Evolutionary conservation across 169 alveolate species (phyloP).

Genomic region (Cryptosporidium viatorum): DNA sequence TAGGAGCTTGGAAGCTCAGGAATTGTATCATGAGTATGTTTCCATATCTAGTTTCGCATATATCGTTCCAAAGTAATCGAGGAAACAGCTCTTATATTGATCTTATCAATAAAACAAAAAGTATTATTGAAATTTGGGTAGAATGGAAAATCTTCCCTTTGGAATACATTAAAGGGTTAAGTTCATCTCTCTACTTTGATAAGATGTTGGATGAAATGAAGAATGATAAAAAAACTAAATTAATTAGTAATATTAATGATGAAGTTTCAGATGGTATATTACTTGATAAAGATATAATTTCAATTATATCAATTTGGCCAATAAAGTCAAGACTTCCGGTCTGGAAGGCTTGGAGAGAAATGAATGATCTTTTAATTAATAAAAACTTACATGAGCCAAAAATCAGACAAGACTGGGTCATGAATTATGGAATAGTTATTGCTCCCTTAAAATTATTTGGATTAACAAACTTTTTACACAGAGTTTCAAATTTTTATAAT

Average conservation of each 20-base stretch:
- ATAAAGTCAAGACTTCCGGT: constrained; percentile 10
- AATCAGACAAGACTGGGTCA: constrained; percentile 48
- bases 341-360: constrained; percentile 52
- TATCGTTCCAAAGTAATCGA: constrained; percentile 19
- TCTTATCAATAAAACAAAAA: neutral
- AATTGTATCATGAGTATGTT: constrained; percentile 29
- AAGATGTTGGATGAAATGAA: constrained; percentile 6
- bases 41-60: constrained; percentile 60
- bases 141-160: constrained; percentile 52
- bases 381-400: constrained; percentile 16
- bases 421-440: constrained; percentile 29
- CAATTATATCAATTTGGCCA: constrained; percentile 62
- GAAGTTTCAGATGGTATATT: constrained; percentile 5
- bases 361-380: constrained; percentile 7
- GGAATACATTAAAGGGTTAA: constrained; percentile 43
- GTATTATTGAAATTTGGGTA: constrained; percentile 41
- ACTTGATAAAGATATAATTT: constrained; percentile 8
- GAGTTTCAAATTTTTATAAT: constrained; percentile 14
- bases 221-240: neutral
- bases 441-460: constrained; percentile 44
- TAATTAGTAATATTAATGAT: constrained; percentile 1
- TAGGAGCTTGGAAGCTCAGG: constrained; percentile 67
- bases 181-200: constrained; percentile 52
- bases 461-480: constrained; percentile 25
- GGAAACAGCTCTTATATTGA: constrained; percentile 28